Percentiles rank a stretch among this genome's conserved stretches.
Evolutionary conservation across 2,329 filamentous ascomycete species (phyloP).

Genomic region (Talaromyces piceae): DNA sequence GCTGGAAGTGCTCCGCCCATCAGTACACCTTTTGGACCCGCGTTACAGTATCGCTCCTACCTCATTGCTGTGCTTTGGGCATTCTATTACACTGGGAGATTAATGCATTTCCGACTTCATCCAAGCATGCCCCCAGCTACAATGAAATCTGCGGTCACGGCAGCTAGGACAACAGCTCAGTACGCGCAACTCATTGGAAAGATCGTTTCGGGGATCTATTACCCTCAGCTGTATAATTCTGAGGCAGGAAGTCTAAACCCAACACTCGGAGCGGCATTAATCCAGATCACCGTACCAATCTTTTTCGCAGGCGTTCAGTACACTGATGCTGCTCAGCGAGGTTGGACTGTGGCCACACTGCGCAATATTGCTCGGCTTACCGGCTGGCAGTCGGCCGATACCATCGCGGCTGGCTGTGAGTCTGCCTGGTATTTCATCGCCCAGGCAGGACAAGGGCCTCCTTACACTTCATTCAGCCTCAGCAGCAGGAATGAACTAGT

Average conservation of each 20-base stretch:
- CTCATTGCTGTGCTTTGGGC: slow-evolving; percentile 84
- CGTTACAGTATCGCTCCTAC: slow-evolving; percentile 75
- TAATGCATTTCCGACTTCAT: slow-evolving; percentile 73
- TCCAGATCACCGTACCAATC: slow-evolving; percentile 71
- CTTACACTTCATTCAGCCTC: slow-evolving; percentile 47
- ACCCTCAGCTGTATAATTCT: slow-evolving; percentile 30
- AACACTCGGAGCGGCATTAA: slow-evolving; percentile 69
- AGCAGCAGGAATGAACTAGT: not conserved
- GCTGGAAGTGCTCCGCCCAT: slow-evolving; percentile 57
- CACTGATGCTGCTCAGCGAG: slow-evolving; percentile 61
- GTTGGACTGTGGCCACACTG: slow-evolving; percentile 68
- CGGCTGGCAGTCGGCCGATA: slow-evolving; percentile 76
- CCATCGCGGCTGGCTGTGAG: slow-evolving; percentile 80
- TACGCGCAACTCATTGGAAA: slow-evolving; percentile 71
- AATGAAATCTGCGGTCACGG: slow-evolving; percentile 75
- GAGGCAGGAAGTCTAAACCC: slow-evolving; percentile 57
- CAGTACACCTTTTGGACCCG: slow-evolving; percentile 70
- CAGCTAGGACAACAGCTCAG: slow-evolving; percentile 61
- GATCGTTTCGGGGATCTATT: slow-evolving; percentile 64
- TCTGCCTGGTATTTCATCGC: slow-evolving; percentile 72
- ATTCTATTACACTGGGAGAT: slow-evolving; percentile 76
- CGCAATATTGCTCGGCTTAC: slow-evolving; percentile 70
- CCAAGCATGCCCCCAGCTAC: slow-evolving; percentile 86
- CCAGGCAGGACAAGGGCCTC: slow-evolving; percentile 65
- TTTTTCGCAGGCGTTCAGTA: slow-evolving; percentile 85